These are phyloP conservation scores for Beauveria australis DNA, from an alignment of 2,329 filamentous ascomycete genomes.

Conservation along the genomic window DNA sequence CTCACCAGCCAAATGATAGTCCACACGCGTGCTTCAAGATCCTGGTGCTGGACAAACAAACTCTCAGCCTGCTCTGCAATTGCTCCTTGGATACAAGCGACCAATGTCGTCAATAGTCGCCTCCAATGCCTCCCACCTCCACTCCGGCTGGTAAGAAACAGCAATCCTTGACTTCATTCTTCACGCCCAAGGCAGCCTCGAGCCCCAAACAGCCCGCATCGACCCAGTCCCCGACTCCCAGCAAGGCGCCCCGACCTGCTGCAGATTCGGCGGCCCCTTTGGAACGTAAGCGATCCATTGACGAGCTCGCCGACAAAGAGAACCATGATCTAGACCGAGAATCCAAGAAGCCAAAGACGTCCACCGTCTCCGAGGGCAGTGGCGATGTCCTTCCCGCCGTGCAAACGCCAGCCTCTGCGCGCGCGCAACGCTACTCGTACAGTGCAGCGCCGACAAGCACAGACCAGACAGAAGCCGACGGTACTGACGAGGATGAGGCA, in stretches of 20 bases:
- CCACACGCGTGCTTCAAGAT: neutral
- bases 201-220: constrained; percentile 24
- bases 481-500: constrained; percentile 41
- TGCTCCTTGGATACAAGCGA: neutral
- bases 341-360: constrained; percentile 15
- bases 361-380: constrained; percentile 43
- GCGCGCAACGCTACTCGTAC: constrained; percentile 5
- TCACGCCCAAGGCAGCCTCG: constrained; percentile 51
- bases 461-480: constrained; percentile 29
- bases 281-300: constrained; percentile 32
- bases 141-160: constrained; percentile 56
- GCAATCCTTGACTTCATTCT: constrained; percentile 79
- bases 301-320: constrained; percentile 18
- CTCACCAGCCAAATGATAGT: neutral
- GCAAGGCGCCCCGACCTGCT: constrained; percentile 37
- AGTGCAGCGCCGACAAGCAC: constrained; percentile 24
- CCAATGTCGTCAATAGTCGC: constrained; percentile 2
- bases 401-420: constrained; percentile 19
- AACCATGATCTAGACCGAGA: neutral
- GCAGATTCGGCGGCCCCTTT: constrained; percentile 35
- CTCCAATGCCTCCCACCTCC: constrained; percentile 26
- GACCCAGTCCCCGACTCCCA: constrained; percentile 18
- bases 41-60: neutral
- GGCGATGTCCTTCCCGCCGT: constrained; percentile 12
- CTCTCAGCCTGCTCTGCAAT: neutral